Percentiles rank a stretch among this genome's conserved stretches.
Conservation (phyloP, 495 filamentous ascomycete genomes). For the Lichenothelia convexa region DNA sequence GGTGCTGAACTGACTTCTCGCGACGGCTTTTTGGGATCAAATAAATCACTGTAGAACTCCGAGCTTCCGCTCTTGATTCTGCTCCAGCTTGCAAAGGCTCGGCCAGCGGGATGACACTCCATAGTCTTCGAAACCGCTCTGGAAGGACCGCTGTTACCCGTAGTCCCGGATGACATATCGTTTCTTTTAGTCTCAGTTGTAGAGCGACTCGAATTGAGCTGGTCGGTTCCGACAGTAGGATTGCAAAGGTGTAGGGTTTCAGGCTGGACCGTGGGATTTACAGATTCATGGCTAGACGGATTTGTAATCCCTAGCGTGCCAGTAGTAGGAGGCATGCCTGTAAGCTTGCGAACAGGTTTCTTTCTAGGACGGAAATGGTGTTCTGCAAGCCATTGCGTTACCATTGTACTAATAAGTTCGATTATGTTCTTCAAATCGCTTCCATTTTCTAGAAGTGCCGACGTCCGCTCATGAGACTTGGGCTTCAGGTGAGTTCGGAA, state of each 20-base stretch:
- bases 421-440: conserved; percentile 22
- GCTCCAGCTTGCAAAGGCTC: conserved; percentile 46
- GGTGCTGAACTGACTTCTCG: conserved; percentile 1
- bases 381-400: conserved; percentile 20
- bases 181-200: no score
- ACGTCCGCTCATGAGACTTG: not conserved
- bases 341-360: not conserved
- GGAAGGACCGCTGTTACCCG: no score
- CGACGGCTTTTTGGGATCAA: not conserved
- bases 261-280: no score
- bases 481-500: conserved; percentile 16
- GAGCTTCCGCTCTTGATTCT: conserved; percentile 42
- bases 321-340: no score
- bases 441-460: not conserved
- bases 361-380: conserved; percentile 20
- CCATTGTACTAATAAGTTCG: conserved; percentile 14
- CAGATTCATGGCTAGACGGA: no score
- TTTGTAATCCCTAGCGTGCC: no score
- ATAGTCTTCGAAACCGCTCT: no score
- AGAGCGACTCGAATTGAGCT: no score
- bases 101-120: no score
- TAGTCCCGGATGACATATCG: no score
- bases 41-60: conserved; percentile 12
- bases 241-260: no score
- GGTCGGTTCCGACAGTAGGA: no score